phyloP scores from a whole-genome alignment of 495 filamentous ascomycete genomes.

The Mycothermus thermophilus region DNA sequence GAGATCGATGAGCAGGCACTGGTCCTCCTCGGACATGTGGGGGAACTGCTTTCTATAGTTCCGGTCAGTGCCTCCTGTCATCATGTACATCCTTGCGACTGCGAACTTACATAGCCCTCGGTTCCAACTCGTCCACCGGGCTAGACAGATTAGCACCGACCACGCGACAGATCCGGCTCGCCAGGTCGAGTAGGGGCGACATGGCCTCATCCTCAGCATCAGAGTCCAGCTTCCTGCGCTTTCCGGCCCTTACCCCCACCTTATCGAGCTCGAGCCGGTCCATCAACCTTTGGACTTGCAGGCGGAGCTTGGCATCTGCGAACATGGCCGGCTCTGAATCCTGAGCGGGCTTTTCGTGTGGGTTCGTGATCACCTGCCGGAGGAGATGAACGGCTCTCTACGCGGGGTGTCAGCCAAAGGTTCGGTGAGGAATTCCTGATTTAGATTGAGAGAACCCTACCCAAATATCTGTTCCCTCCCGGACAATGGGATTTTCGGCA shows the following conservation, averaged over 20 bases:
- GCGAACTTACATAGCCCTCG: too few relatives aligned
- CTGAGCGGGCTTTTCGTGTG: too few relatives aligned
- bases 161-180: slow-evolving; percentile 11
- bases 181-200: slow-evolving; percentile 5
- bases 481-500: slow-evolving; percentile 10
- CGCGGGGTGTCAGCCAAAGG: too few relatives aligned
- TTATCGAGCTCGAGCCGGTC: slow-evolving; percentile 2
- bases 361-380: too few relatives aligned
- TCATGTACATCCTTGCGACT: too few relatives aligned
- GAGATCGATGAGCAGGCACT: slow-evolving; percentile 22
- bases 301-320: slow-evolving; percentile 14
- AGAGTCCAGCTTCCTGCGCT: slow-evolving; percentile 25
- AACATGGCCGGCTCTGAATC: slow-evolving; percentile 22
- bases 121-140: slow-evolving; percentile 8
- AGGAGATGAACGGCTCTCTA: slow-evolving; percentile 26
- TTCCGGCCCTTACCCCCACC: slow-evolving; percentile 13
- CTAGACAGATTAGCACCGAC: slow-evolving; percentile 8
- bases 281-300: slow-evolving; percentile 13
- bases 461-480: slow-evolving; percentile 19
- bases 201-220: slow-evolving; percentile 5
- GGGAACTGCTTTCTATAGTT: slow-evolving; percentile 20
- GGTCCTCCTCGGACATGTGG: slow-evolving; percentile 13
- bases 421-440: too few relatives aligned
- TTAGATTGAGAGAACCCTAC: too few relatives aligned
- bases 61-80: too few relatives aligned